phyloP scores from a whole-genome alignment of 108 stramenopile genomes.

The Skeletonema tropicum region DNA sequence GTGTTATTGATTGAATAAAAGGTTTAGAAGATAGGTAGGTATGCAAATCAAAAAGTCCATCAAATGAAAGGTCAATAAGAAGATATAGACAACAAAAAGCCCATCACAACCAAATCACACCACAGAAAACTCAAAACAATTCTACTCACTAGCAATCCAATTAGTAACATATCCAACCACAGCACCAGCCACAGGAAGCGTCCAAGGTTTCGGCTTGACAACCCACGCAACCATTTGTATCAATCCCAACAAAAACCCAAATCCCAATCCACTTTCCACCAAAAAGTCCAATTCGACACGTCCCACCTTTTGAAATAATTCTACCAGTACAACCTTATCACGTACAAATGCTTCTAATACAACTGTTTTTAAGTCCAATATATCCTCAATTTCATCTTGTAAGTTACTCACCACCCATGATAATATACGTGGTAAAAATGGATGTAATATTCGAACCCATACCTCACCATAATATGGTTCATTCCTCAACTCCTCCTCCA shows the following conservation, averaged over 20 bases:
- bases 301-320: conserved; percentile 84
- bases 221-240: conserved; percentile 89
- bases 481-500: conserved; percentile 49
- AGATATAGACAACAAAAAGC: too few relatives aligned
- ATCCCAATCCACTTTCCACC: conserved; percentile 86
- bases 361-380: conserved; percentile 66
- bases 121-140: not conserved
- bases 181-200: conserved; percentile 71
- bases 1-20: not conserved
- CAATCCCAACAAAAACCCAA: conserved; percentile 93
- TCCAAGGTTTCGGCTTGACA: conserved; percentile 75
- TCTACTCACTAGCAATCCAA: conserved; percentile 67
- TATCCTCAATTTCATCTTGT: conserved; percentile 67
- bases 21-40: not conserved
- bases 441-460: conserved; percentile 39
- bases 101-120: too few relatives aligned
- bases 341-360: conserved; percentile 76
- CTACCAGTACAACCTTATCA: conserved; percentile 78
- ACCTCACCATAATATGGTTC: conserved; percentile 36
- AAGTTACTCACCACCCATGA: conserved; percentile 48
- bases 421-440: conserved; percentile 62
- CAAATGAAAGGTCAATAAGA: too few relatives aligned
- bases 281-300: conserved; percentile 92
- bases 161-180: conserved; percentile 94
- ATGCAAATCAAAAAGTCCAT: not conserved